Conservation (phyloP, 306 rosid genomes). For the Dalbergia oliveri region DNA sequence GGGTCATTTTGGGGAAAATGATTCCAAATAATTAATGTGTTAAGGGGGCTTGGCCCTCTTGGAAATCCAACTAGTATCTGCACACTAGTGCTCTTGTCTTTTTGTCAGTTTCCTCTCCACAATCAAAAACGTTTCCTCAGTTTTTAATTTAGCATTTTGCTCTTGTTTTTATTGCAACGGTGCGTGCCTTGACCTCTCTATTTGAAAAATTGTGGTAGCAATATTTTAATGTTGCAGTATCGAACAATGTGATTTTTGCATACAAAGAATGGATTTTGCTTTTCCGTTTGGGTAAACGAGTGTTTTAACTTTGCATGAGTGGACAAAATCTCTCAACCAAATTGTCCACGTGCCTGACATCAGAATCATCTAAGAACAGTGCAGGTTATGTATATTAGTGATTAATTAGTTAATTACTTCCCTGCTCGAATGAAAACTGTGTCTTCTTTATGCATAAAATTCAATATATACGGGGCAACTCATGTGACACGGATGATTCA, state of each 20-base stretch:
- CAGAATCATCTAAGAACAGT: constrained; percentile 54
- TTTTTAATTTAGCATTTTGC: constrained; percentile 46
- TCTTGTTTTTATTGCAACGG: constrained; percentile 39
- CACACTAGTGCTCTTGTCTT: constrained; percentile 50
- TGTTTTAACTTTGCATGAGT: neutral
- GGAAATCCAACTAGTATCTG: constrained; percentile 67
- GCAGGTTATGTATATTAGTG: neutral
- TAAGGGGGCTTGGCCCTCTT: constrained; percentile 33
- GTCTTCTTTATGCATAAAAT: neutral
- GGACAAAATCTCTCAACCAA: constrained; percentile 38
- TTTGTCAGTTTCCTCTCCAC: constrained; percentile 64
- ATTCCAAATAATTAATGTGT: constrained; percentile 42
- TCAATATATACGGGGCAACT: neutral
- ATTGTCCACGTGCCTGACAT: constrained; percentile 62
- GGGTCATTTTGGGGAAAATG: constrained; percentile 56
- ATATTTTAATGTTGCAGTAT: constrained; percentile 10
- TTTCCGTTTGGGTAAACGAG: constrained; percentile 31
- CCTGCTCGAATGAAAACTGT: neutral
- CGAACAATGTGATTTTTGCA: constrained; percentile 19
- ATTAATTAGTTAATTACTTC: constrained; percentile 6
- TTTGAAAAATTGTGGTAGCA: constrained; percentile 6
- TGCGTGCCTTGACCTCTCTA: constrained; percentile 43
- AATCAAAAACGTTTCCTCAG: constrained; percentile 60
- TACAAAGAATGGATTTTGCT: constrained; percentile 39
- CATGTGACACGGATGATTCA: too few species aligned